These are phyloP conservation scores for Psidium guajava DNA, from an alignment of 345 rosid species.

Conservation along the genomic window DNA sequence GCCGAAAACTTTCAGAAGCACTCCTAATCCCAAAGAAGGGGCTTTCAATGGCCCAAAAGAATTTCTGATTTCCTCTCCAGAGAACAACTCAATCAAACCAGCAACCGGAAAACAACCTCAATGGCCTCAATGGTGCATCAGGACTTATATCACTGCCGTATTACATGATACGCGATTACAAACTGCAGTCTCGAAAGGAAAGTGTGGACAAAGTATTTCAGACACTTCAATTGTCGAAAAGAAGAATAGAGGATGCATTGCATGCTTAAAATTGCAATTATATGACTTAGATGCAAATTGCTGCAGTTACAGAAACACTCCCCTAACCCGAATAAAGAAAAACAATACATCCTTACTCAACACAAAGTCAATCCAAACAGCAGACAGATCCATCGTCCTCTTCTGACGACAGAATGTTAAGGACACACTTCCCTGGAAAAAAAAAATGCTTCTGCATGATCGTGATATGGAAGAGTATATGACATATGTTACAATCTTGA, in stretches of 20 bases:
- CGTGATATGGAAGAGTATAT: background rate
- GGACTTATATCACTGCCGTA: background rate
- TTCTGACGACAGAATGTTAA: background rate
- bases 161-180: background rate
- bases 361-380: background rate
- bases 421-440: background rate
- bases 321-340: background rate
- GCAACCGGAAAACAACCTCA: background rate
- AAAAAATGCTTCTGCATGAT: background rate
- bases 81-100: background rate
- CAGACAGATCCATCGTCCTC: background rate
- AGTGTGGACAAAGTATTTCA: background rate
- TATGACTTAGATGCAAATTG: background rate
- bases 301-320: background rate
- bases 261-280: background rate
- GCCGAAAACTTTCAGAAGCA: background rate
- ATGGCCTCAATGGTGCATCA: background rate
- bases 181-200: background rate
- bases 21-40: background rate
- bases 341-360: background rate
- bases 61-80: background rate
- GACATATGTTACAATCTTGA: background rate
- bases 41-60: background rate
- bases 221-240: background rate
- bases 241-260: background rate